Percentiles rank a stretch among this genome's conserved stretches.
Evolutionary conservation across 805 yeast genomes (phyloP).

Genomic region (Myxozyma geophila): DNA sequence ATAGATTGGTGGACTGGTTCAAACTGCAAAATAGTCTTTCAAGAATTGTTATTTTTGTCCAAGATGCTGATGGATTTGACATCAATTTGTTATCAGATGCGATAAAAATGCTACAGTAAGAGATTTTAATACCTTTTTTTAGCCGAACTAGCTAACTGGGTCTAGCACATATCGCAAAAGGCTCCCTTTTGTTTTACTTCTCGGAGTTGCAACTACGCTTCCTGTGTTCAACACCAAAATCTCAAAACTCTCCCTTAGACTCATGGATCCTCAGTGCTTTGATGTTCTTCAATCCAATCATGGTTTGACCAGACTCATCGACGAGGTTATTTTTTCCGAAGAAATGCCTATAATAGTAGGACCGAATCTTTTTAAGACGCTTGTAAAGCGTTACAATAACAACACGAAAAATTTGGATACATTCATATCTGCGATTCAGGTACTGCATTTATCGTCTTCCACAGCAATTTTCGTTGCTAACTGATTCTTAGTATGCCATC

Average conservation of each 20-base stretch:
- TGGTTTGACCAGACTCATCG: conserved; percentile 24
- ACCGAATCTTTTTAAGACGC: conserved; percentile 14
- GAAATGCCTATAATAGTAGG: conserved; percentile 24
- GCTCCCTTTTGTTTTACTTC: conserved; percentile 45
- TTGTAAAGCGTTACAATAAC: conserved; percentile 14
- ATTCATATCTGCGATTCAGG: conserved; percentile 32
- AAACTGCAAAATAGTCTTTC: conserved; percentile 16
- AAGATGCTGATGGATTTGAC: conserved; percentile 49
- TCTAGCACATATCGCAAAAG: conserved; percentile 40
- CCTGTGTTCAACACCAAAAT: conserved; percentile 46
- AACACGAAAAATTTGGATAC: conserved; percentile 28
- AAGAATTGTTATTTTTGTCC: conserved; percentile 43
- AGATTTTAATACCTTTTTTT: not conserved
- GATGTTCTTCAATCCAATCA: conserved; percentile 38
- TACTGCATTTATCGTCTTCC: conserved; percentile 16
- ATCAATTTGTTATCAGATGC: conserved; percentile 41
- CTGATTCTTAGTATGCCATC: conserved; percentile 39
- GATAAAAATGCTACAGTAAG: conserved; percentile 42
- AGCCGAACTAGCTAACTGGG: not conserved
- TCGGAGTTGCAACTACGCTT: conserved; percentile 47
- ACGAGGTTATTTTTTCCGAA: conserved; percentile 18
- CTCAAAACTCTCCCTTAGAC: conserved; percentile 39
- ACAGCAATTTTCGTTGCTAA: not conserved
- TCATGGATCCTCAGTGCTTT: conserved; percentile 40
- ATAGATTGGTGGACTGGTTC: conserved; percentile 46